Conservation (phyloP, 164 flowering plant genomes). For the Sedum album region DNA sequence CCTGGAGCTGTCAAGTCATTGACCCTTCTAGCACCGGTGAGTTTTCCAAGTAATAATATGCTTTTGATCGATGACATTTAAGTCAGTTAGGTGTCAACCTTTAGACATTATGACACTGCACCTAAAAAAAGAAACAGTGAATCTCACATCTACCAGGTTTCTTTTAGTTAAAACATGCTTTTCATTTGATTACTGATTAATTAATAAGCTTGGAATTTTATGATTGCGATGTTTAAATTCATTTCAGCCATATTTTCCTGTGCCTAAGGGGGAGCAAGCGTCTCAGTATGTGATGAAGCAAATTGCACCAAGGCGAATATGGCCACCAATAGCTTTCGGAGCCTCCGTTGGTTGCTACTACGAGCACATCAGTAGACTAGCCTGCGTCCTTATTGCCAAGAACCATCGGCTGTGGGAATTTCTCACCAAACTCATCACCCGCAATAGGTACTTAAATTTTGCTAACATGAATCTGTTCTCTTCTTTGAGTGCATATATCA, state of each 20-base stretch:
- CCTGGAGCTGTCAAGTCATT: slow-evolving; percentile 72
- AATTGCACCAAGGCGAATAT: slow-evolving; percentile 80
- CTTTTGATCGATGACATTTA: neutral
- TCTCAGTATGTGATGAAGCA: slow-evolving; percentile 66
- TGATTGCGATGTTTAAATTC: neutral
- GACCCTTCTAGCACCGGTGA: slow-evolving; percentile 86
- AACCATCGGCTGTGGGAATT: slow-evolving; percentile 84
- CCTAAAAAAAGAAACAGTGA: neutral
- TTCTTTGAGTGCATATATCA: too few relatives aligned
- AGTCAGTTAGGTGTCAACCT: neutral
- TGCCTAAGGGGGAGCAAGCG: slow-evolving; percentile 63
- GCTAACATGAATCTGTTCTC: neutral
- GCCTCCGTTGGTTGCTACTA: slow-evolving; percentile 88
- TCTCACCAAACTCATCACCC: slow-evolving; percentile 60
- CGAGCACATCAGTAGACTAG: slow-evolving; percentile 71
- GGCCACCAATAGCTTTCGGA: slow-evolving; percentile 79
- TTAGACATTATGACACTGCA: neutral
- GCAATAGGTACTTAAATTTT: slow-evolving; percentile 57
- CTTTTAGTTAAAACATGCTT: neutral
- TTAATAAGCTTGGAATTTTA: neutral
- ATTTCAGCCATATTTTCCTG: slow-evolving; percentile 79
- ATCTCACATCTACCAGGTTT: neutral
- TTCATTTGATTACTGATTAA: neutral
- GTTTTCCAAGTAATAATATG: slow-evolving; percentile 9
- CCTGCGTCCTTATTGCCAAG: slow-evolving; percentile 74